Conservation (phyloP, 192 early-diverging fungal genomes). For the Rhizoclosmatium sp. region DNA sequence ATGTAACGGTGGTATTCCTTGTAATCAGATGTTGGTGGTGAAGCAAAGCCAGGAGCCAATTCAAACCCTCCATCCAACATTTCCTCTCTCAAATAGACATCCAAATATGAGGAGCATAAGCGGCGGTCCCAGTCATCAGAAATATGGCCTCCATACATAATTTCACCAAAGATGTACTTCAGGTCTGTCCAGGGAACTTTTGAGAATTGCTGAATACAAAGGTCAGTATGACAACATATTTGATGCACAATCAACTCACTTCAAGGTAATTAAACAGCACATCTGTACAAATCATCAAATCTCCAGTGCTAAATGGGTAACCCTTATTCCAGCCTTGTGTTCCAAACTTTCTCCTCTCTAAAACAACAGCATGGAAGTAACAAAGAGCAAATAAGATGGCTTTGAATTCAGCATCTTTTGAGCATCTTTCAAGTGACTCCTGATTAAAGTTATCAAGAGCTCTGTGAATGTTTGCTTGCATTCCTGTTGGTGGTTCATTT, state of each 20-base stretch:
- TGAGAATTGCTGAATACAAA: slow-evolving; percentile 56
- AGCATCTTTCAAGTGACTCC: slow-evolving; percentile 68
- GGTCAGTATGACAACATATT: background rate
- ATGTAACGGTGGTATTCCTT: slow-evolving; percentile 74
- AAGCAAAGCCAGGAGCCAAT: slow-evolving; percentile 65
- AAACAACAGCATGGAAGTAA: slow-evolving; percentile 73
- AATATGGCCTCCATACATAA: slow-evolving; percentile 78
- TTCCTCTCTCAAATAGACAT: slow-evolving; percentile 64
- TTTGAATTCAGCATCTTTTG: slow-evolving; percentile 71
- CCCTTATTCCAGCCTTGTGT: slow-evolving; percentile 72
- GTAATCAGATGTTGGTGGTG: slow-evolving; percentile 66
- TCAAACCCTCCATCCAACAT: slow-evolving; percentile 73
- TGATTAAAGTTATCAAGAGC: slow-evolving; percentile 74
- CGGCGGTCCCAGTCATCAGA: slow-evolving; percentile 72
- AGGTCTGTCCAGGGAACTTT: slow-evolving; percentile 74
- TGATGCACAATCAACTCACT: slow-evolving; percentile 17
- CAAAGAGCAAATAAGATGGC: slow-evolving; percentile 67
- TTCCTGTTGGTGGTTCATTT: slow-evolving; percentile 74
- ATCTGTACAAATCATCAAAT: slow-evolving; percentile 68
- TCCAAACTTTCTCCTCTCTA: slow-evolving; percentile 71
- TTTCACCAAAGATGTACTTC: slow-evolving; percentile 72
- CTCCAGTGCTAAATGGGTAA: slow-evolving; percentile 72
- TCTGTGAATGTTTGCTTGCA: slow-evolving; percentile 73
- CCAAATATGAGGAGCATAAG: slow-evolving; percentile 68
- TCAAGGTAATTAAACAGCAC: slow-evolving; percentile 70